Evolutionary conservation across 305 asterid species (phyloP).

Genomic region (Fraxinus baroniana): DNA sequence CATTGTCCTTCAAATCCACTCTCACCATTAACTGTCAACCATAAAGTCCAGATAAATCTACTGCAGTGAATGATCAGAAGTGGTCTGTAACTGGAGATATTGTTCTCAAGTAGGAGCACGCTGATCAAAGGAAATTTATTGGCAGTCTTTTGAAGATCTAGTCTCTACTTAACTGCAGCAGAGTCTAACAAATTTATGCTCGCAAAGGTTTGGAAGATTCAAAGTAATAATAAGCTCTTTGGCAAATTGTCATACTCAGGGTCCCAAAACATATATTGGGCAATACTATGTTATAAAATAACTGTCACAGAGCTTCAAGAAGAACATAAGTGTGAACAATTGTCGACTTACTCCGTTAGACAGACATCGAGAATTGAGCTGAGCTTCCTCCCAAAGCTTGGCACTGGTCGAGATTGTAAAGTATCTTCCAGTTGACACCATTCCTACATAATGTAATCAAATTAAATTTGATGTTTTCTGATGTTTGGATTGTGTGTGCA

Average conservation of each 20-base stretch:
- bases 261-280: neutral
- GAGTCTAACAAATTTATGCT: neutral
- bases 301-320: constrained; percentile 2
- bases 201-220: neutral
- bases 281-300: neutral
- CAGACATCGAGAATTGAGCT: neutral
- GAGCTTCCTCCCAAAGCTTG: neutral
- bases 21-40: neutral
- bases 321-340: neutral
- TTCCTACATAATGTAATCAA: constrained; percentile 42
- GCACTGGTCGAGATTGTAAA: neutral
- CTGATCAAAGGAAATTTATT: neutral
- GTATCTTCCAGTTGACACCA: constrained; percentile 25
- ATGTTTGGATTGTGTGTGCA: neutral
- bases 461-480: constrained; percentile 18
- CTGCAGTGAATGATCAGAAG: neutral
- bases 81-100: neutral
- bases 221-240: neutral
- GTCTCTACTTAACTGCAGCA: neutral
- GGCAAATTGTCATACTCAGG: neutral
- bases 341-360: constrained; percentile 57
- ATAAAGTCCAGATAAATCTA: constrained; percentile 9
- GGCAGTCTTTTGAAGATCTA: constrained; percentile 4
- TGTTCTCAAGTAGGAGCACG: neutral
- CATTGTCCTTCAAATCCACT: neutral